Evolutionary conservation across 768 basidiomycete species (phyloP).

Genomic region (Trametes punicea): DNA sequence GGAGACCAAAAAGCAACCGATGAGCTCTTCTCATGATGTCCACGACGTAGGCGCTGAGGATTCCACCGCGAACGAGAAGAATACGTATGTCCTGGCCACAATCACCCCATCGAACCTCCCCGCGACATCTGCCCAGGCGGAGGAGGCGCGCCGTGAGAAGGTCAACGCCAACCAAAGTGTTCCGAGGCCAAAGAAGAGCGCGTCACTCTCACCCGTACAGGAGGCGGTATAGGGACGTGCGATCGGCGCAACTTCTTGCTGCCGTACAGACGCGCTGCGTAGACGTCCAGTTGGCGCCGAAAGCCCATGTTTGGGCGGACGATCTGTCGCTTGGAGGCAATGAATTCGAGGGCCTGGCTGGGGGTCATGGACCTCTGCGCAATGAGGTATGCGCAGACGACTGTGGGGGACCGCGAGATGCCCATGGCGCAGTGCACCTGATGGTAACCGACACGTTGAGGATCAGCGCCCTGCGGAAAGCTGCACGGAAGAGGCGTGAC

Average conservation of each 20-base stretch:
- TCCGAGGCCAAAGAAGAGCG: background rate
- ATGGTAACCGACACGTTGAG: background rate
- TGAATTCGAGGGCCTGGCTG: slow-evolving; percentile 50
- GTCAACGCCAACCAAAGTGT: background rate
- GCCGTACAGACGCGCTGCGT: slow-evolving; percentile 26
- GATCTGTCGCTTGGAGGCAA: slow-evolving; percentile 54
- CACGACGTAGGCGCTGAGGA: background rate
- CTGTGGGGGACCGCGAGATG: slow-evolving; percentile 70
- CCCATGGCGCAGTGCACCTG: slow-evolving; percentile 80
- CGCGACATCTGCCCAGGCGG: slow-evolving; percentile 2
- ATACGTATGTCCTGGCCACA: too few species aligned
- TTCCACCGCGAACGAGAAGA: too few species aligned
- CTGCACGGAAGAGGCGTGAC: slow-evolving; percentile 24
- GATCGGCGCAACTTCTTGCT: slow-evolving; percentile 5
- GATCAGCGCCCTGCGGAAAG: background rate
- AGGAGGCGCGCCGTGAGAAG: background rate
- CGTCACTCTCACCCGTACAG: background rate
- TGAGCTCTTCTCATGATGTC: background rate
- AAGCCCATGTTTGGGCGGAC: slow-evolving; percentile 69
- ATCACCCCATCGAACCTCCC: slow-evolving; percentile 14
- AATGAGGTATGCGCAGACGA: slow-evolving; percentile 65
- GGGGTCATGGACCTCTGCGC: slow-evolving; percentile 49
- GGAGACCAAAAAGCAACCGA: background rate
- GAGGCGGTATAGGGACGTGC: slow-evolving; percentile 2
- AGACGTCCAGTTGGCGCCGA: slow-evolving; percentile 48